A percentile compares a stretch with the other conserved stretches of the same genome.
Conservation (phyloP, 179 eudicot species). For the Silene coronaria region DNA sequence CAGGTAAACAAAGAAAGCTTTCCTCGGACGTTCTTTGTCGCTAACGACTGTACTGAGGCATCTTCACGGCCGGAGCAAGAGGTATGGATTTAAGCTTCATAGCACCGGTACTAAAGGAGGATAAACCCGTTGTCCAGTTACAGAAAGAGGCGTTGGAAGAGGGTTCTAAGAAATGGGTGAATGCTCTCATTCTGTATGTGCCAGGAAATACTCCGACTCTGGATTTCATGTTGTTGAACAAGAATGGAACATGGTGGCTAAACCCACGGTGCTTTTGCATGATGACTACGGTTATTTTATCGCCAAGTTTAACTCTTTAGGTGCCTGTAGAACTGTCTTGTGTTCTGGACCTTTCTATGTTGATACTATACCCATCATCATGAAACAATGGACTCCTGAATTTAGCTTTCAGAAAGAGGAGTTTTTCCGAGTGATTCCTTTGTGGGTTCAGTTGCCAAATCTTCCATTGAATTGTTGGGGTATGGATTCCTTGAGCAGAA, state of each 20-base stretch:
- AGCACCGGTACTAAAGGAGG: not conserved
- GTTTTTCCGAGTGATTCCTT: not conserved
- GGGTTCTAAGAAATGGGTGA: not conserved
- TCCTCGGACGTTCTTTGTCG: no score
- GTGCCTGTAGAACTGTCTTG: not conserved
- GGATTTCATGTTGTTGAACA: not conserved
- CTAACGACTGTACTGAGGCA: not conserved
- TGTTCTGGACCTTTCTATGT: not conserved
- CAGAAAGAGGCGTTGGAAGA: not conserved
- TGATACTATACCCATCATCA: not conserved
- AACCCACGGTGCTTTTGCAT: not conserved
- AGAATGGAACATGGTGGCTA: constrained; percentile 1
- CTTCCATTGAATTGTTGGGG: constrained; percentile 11
- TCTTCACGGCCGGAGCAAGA: not conserved
- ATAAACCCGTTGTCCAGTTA: not conserved
- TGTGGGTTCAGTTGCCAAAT: constrained; percentile 11
- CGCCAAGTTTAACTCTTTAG: not conserved
- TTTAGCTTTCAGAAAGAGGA: not conserved
- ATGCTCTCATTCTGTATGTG: not conserved
- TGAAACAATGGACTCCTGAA: not conserved
- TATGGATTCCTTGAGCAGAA: not conserved
- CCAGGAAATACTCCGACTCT: not conserved
- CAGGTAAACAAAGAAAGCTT: no score
- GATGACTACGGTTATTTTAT: not conserved
- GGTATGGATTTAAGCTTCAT: no score